These are phyloP conservation scores for Pseudogymnoascus sp. DNA, from an alignment of 2,329 filamentous ascomycete genomes.

Conservation along the genomic window DNA sequence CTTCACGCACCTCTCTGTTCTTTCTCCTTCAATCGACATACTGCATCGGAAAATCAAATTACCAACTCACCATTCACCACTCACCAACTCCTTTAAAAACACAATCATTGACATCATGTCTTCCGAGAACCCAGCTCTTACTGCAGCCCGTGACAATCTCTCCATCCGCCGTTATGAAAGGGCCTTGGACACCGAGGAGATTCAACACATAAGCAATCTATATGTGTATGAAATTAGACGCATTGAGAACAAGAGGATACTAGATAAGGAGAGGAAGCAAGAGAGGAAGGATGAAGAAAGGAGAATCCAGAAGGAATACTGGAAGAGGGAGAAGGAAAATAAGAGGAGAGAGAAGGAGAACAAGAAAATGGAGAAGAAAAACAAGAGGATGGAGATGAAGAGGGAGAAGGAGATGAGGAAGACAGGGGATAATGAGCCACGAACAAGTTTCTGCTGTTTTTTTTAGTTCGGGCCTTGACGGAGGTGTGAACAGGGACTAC, in stretches of 20 bases:
- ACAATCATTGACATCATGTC: not conserved
- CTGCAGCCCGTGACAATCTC: not conserved
- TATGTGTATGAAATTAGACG: not conserved
- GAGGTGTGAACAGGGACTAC: not conserved
- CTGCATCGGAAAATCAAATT: not conserved
- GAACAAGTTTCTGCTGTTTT: not conserved
- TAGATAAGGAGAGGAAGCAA: constrained; percentile 13
- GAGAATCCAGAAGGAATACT: not conserved
- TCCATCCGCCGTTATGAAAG: not conserved
- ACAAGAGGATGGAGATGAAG: constrained; percentile 13
- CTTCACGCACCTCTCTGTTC: not conserved
- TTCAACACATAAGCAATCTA: not conserved
- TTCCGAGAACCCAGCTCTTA: not conserved
- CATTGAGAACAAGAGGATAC: constrained; percentile 11
- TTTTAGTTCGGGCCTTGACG: not conserved
- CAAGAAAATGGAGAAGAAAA: constrained; percentile 8
- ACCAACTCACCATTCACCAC: not conserved
- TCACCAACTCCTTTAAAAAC: not conserved
- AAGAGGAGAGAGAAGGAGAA: constrained; percentile 11
- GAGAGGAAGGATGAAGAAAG: not conserved
- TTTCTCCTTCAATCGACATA: not conserved
- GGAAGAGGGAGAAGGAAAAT: constrained; percentile 6
- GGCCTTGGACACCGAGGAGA: not conserved
- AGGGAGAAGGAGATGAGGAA: constrained; percentile 17
- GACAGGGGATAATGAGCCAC: constrained; percentile 15